Base-by-base conservation (phyloP, 148 eudicot genomes). In the Arctostaphylos glauca region DNA sequence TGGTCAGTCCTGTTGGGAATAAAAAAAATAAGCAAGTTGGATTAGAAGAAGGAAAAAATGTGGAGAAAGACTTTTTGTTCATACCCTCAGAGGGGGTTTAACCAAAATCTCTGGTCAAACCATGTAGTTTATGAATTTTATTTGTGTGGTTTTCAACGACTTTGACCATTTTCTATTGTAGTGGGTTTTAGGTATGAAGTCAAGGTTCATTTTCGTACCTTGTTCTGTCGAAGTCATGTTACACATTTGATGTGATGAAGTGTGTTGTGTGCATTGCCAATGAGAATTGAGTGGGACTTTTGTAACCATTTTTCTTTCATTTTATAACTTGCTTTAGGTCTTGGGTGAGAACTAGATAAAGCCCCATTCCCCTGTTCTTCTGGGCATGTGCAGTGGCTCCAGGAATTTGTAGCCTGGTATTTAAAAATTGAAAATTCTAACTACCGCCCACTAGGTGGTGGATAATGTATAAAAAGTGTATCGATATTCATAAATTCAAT, bases 101-200 rank as follows among this genome's bases (percentile, higher is more conserved):
- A 66, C 43, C 71, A 66, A 66, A 66, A 66, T 66, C 44, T 25
- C 67, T 31, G 71, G 71, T 66, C 71, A 66, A 66, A 66, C 71
- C 43, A 66, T 66, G 16, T 3, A 21, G 71, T 64, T 9, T 64
- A 38, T 64, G 68, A 62, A 38, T 62, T 9, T 60, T 21, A 62
- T 62, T 21, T 21, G 13, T 41, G 43, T 66, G 71, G 13, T 13
- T 62, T 66, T 66, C 71, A 15, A 66, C 15, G 10, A 10, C 41
- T 66, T 66, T 66, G 71, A 25, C 71, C 71, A 10, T 66, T 25
- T 4, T 41, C 71, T 41, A 25, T 31, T 31, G 38, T 31, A 31
- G 38, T 31, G 38, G 38, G 38, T 60, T 19, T 15, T 66, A 25
- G 43, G 44, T 9, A 66, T 66, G 7, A 43, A 66, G 71, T 31